Conservation (phyloP, 2,329 filamentous ascomycete species). For the Dissoconium aciculare region DNA sequence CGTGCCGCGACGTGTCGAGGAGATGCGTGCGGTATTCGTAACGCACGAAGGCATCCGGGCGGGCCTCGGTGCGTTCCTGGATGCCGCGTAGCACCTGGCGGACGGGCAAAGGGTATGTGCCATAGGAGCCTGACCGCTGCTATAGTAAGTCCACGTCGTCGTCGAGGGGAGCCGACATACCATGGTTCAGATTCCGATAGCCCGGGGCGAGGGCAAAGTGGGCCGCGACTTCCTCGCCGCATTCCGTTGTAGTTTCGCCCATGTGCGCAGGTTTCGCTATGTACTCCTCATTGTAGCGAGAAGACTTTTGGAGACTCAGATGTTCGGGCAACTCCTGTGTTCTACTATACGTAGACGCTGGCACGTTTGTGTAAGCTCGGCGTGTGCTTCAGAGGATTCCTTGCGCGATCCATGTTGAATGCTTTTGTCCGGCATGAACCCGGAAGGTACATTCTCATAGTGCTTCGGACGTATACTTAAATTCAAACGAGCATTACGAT, state of each 20-base stretch:
- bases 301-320: too few species aligned
- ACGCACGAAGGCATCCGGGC: conserved; percentile 62
- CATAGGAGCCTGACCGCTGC: conserved; percentile 54
- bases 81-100: conserved; percentile 46
- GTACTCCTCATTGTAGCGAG: too few species aligned
- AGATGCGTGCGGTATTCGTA: conserved; percentile 45
- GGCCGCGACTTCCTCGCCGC: conserved; percentile 1
- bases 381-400: too few species aligned
- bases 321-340: too few species aligned
- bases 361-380: too few species aligned
- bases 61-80: conserved; percentile 50
- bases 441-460: too few species aligned
- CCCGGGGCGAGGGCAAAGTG: conserved; percentile 1
- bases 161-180: background rate
- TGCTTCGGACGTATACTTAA: too few species aligned
- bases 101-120: conserved; percentile 54
- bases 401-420: too few species aligned
- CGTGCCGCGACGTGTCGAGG: conserved; percentile 49
- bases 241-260: conserved; percentile 1
- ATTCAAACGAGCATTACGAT: too few species aligned
- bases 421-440: too few species aligned
- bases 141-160: background rate
- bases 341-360: too few species aligned
- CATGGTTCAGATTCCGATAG: conserved; percentile 1
- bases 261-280: too few species aligned